These are phyloP conservation scores for Naegleria gruberi DNA, from an alignment of 208 protist genomes.

Conservation along the genomic window DNA sequence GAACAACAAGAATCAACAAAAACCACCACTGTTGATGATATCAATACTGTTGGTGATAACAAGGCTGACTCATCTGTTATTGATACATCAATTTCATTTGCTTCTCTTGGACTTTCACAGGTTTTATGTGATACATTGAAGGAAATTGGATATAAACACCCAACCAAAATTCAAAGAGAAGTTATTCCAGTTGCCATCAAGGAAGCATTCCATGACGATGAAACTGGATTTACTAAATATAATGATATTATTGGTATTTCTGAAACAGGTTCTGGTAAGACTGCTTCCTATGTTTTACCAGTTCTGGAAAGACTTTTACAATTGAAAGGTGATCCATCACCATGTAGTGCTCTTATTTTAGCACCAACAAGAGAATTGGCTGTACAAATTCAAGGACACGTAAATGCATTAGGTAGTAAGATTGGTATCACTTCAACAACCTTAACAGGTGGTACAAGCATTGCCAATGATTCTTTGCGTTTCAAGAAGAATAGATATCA, in stretches of 20 bases:
- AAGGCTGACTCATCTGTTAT: background rate
- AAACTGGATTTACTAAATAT: slow-evolving; percentile 27
- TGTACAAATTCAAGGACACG: slow-evolving; percentile 34
- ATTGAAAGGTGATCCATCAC: slow-evolving; percentile 63
- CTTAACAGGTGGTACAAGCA: background rate
- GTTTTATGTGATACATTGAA: slow-evolving; percentile 76
- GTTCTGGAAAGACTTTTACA: slow-evolving; percentile 93
- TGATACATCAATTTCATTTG: slow-evolving; percentile 48
- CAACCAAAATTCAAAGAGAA: slow-evolving; percentile 88
- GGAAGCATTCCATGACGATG: slow-evolving; percentile 34
- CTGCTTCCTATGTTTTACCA: slow-evolving; percentile 94
- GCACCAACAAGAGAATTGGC: slow-evolving; percentile 96
- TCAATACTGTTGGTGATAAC: background rate
- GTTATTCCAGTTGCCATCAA: slow-evolving; percentile 79
- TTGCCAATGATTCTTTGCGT: background rate
- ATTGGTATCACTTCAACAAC: slow-evolving; percentile 35
- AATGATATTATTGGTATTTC: slow-evolving; percentile 91
- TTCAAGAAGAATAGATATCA: slow-evolving; percentile 73
- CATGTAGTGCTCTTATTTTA: slow-evolving; percentile 79
- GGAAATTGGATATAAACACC: slow-evolving; percentile 73
- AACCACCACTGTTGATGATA: background rate
- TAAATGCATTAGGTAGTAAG: slow-evolving; percentile 48
- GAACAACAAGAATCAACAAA: background rate
- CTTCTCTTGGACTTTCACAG: slow-evolving; percentile 71
- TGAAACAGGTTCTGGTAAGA: slow-evolving; percentile 98